A percentile compares a stretch with the other conserved stretches of the same genome.
phyloP scores from a whole-genome alignment of 257 asterid species.

The Striga asiatica region DNA sequence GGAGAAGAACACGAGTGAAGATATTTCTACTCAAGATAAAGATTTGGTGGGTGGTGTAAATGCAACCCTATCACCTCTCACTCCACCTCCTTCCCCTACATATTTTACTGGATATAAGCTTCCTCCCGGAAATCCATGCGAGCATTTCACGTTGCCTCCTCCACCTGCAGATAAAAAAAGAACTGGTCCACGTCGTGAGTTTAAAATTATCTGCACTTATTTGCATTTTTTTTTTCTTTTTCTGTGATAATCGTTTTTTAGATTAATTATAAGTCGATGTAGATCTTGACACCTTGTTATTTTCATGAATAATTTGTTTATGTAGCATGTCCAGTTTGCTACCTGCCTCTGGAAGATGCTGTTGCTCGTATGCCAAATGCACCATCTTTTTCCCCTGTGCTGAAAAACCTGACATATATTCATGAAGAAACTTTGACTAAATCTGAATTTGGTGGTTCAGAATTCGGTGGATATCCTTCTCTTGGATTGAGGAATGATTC shows the following conservation, averaged over 20 bases:
- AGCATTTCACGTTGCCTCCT: slow-evolving; percentile 75
- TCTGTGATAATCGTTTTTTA: background rate
- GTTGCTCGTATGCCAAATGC: slow-evolving; percentile 58
- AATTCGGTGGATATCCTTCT: slow-evolving; percentile 85
- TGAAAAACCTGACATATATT: slow-evolving; percentile 50
- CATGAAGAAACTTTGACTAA: slow-evolving; percentile 55
- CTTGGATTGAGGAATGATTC: slow-evolving; percentile 63
- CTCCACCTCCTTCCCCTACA: slow-evolving; percentile 28
- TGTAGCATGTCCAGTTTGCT: slow-evolving; percentile 94
- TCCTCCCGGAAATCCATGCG: slow-evolving; percentile 91
- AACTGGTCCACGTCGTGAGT: slow-evolving; percentile 92
- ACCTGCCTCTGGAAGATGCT: slow-evolving; percentile 80
- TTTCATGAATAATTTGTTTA: background rate
- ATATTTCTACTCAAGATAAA: slow-evolving; percentile 3
- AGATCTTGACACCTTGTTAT: background rate
- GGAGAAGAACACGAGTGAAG: slow-evolving; percentile 17
- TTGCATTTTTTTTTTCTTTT: background rate
- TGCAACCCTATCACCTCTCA: slow-evolving; percentile 8
- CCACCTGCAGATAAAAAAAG: slow-evolving; percentile 89
- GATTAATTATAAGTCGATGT: background rate
- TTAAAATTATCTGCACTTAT: slow-evolving; percentile 9
- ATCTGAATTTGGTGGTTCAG: slow-evolving; percentile 92
- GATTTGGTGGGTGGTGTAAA: slow-evolving; percentile 21
- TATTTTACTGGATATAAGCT: slow-evolving; percentile 73
- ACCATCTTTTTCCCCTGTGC: slow-evolving; percentile 67